phyloP scores from a whole-genome alignment of 495 filamentous ascomycete genomes.

The Ramalina intermedia region DNA sequence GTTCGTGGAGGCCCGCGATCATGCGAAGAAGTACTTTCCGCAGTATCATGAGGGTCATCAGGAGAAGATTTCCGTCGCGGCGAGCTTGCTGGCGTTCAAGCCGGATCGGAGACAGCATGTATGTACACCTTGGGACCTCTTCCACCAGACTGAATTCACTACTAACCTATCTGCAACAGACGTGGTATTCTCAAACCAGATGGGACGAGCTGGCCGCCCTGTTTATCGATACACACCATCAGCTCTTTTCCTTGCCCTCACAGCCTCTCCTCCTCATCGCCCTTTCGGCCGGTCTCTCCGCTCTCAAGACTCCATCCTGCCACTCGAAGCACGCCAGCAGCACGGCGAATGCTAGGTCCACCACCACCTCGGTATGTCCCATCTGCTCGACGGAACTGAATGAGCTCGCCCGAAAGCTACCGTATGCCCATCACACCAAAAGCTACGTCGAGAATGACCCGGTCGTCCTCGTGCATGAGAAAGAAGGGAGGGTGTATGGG shows the following conservation, averaged over 20 bases:
- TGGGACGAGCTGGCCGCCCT: conserved; percentile 68
- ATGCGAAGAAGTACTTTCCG: conserved; percentile 68
- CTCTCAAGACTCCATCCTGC: conserved; percentile 90
- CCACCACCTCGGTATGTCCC: conserved; percentile 61
- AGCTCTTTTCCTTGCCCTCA: conserved; percentile 67
- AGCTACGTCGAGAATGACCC: conserved; percentile 81
- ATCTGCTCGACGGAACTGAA: conserved; percentile 94
- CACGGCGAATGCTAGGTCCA: conserved; percentile 43
- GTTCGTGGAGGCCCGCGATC: conserved; percentile 57
- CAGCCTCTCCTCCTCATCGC: conserved; percentile 84
- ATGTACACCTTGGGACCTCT: conserved; percentile 40
- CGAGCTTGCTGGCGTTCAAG: conserved; percentile 62
- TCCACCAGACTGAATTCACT: background rate
- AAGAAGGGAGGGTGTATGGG: conserved; percentile 58
- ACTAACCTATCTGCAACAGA: conserved; percentile 28
- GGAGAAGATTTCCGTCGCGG: conserved; percentile 53
- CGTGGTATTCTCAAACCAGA: conserved; percentile 54
- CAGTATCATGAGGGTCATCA: conserved; percentile 53
- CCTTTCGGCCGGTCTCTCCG: conserved; percentile 78
- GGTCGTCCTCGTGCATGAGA: conserved; percentile 63
- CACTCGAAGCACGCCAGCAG: conserved; percentile 53
- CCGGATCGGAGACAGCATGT: conserved; percentile 43
- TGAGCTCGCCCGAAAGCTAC: conserved; percentile 71
- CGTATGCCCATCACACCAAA: conserved; percentile 88
- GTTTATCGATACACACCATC: conserved; percentile 77